Evolutionary conservation across 2,329 filamentous ascomycete genomes (phyloP).

Genomic region (Colletotrichum sp.): DNA sequence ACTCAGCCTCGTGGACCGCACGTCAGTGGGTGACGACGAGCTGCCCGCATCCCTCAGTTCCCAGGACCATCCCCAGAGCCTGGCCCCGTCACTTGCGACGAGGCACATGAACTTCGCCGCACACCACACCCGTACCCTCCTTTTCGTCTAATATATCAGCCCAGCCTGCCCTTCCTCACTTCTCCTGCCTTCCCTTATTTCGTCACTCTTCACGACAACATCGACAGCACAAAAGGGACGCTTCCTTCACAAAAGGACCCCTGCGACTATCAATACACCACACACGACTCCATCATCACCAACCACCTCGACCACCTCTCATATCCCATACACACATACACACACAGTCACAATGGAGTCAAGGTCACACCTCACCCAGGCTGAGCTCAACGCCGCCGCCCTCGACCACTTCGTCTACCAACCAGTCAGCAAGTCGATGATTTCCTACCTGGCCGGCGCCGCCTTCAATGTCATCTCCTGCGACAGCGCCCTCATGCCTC

Average conservation of each 20-base stretch:
- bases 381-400: constrained; percentile 73
- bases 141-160: constrained; percentile 24
- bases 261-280: background rate
- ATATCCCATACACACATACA: constrained; percentile 22
- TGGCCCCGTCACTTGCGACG: constrained; percentile 8
- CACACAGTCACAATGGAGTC: constrained; percentile 50
- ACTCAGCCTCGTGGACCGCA: constrained; percentile 50
- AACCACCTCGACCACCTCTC: constrained; percentile 25
- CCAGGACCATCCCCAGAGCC: constrained; percentile 11
- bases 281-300: constrained; percentile 22
- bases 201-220: constrained; percentile 16
- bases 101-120: constrained; percentile 32
- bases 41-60: constrained; percentile 22
- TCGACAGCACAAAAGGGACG: constrained; percentile 15
- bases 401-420: constrained; percentile 82
- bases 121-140: constrained; percentile 26
- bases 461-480: constrained; percentile 82
- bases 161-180: constrained; percentile 3
- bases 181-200: background rate
- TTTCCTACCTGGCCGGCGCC: constrained; percentile 75
- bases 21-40: constrained; percentile 44
- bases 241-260: constrained; percentile 32
- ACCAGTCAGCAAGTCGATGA: constrained; percentile 78
- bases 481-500: constrained; percentile 65
- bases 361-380: constrained; percentile 49